Conservation (phyloP, 2,329 filamentous ascomycete genomes). For the Venturia oleaginea region DNA sequence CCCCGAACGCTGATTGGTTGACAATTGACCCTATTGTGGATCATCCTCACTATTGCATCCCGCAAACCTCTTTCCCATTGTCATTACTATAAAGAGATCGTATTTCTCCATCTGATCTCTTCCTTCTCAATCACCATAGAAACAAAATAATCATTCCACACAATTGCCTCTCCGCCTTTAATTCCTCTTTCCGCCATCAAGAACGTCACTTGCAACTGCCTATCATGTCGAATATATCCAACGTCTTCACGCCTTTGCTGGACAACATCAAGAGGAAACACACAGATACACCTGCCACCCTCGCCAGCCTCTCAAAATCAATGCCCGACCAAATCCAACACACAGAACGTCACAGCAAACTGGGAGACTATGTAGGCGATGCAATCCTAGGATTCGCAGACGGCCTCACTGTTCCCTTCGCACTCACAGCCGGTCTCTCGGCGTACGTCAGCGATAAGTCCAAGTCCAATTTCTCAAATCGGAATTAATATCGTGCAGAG, state of each 20-base stretch:
- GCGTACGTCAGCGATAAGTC: slow-evolving; percentile 3
- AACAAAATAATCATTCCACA: neutral
- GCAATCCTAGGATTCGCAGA: slow-evolving; percentile 70
- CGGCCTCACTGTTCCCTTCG: slow-evolving; percentile 74
- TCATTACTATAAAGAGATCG: neutral
- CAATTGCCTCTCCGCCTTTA: neutral
- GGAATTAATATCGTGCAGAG: neutral
- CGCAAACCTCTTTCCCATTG: neutral
- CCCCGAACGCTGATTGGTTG: neutral
- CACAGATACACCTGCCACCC: neutral
- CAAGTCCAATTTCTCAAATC: neutral
- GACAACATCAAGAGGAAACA: slow-evolving; percentile 1
- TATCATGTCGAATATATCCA: neutral
- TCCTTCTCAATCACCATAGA: neutral
- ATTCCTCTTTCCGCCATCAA: neutral
- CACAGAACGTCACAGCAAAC: slow-evolving; percentile 5
- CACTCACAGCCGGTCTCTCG: slow-evolving; percentile 64
- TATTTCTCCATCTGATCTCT: neutral
- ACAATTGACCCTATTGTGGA: neutral
- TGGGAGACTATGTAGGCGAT: slow-evolving; percentile 26
- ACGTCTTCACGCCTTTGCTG: neutral
- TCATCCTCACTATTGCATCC: neutral
- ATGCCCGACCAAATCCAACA: neutral
- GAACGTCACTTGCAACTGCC: neutral
- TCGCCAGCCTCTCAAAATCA: neutral